These are phyloP conservation scores for Cubamyces lactineus DNA, from an alignment of 768 basidiomycete species.

Conservation along the genomic window DNA sequence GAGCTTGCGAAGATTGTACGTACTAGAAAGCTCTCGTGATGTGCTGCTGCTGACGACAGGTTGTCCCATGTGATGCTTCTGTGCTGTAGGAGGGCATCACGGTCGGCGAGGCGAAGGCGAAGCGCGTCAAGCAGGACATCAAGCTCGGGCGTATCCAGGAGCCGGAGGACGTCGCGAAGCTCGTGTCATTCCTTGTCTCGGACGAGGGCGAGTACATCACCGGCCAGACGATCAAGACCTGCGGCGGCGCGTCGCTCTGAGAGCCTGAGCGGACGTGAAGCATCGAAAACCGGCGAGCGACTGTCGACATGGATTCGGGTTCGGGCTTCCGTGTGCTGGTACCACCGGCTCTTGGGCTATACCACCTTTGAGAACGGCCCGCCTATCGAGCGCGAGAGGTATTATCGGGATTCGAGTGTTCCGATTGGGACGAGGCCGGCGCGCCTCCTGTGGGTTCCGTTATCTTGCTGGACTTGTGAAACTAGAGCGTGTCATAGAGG, in stretches of 20 bases:
- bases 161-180: constrained; percentile 40
- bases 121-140: constrained; percentile 34
- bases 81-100: constrained; percentile 30
- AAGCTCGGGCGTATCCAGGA: constrained; percentile 36
- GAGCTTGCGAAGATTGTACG: constrained; percentile 35
- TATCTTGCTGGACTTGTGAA: neutral
- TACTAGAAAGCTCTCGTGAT: neutral
- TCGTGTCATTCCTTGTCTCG: constrained; percentile 39
- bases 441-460: constrained; percentile 8
- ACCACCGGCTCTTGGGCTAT: neutral
- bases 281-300: too few species aligned
- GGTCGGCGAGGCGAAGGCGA: constrained; percentile 34
- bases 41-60: too few species aligned
- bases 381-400: too few species aligned
- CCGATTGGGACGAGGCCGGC: constrained; percentile 15
- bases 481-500: constrained; percentile 2
- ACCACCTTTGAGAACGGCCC: too few species aligned
- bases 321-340: too few species aligned
- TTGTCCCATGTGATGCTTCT: neutral
- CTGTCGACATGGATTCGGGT: too few species aligned
- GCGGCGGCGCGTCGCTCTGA: constrained; percentile 35
- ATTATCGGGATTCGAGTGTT: neutral
- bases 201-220: constrained; percentile 39
- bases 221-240: constrained; percentile 39
- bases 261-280: neutral